Base-by-base conservation (phyloP, 331 rosid species). In the Rhamnella rubrinervis region DNA sequence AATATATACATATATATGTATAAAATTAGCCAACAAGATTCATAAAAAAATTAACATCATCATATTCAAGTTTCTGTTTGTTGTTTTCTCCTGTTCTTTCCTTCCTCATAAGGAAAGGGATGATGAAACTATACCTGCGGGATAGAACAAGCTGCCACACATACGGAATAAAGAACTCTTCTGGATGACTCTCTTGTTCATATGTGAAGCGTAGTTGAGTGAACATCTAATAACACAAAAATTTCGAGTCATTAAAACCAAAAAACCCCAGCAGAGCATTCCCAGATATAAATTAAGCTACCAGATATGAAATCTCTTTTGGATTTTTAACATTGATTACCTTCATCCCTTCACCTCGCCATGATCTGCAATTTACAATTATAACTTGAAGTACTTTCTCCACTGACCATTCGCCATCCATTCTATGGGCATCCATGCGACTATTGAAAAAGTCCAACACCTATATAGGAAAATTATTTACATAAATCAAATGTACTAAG, bases 281-380 rank as follows among this genome's bases (percentile, higher is more conserved):
- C 71, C 47, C 55, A 21, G 17, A 73, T 59, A 15, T 38, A 53
- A 67, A 63, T 75, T 44, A 71, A 70, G 60, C 61, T 16, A 59
- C 59, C 38, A 61, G 63, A 40, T 35, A 20, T 5, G 21, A 50
- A 66, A 55, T 63, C 23, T 63, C 40, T 52, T 53, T 39, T 21
- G 62, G 25, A 53, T 47, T 44, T 71, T 37, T 52, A 46, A 17
- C 47, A 41, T 18, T 40, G 28, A 75, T 68, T 78, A 95, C 99
- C 99, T 95, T 95, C 93, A 95, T 84, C 65, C 99, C 99, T 67
- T 95, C 99, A 50, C 97, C 96, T 40, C 96, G 88, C 99, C 99
- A 95, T 70, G 97, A 91, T 70, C 99, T 87, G 76, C 96, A 91
- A 60, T 89, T 89, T 69, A 82, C 85, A 65, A 91, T 87, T 64